Evolutionary conservation across 129 eudicot genomes (phyloP).

Genomic region (Apium graveolens): DNA sequence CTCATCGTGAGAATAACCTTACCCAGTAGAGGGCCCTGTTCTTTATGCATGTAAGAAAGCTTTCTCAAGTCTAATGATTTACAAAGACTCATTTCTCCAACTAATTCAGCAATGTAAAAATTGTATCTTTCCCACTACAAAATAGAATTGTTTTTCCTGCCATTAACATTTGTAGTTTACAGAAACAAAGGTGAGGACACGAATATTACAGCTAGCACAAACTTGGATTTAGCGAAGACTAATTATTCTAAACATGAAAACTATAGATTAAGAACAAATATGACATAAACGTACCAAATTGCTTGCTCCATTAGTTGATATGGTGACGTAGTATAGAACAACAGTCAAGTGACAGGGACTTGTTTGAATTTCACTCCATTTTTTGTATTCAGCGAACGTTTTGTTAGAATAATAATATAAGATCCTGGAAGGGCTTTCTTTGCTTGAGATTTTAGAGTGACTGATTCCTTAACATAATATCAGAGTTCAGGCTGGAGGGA

Average conservation of each 20-base stretch:
- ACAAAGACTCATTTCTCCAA: constrained; percentile 2
- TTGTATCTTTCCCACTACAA: constrained; percentile 2
- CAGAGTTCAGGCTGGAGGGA: too few relatives aligned
- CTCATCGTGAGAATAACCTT: constrained; percentile 38
- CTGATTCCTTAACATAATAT: too few relatives aligned
- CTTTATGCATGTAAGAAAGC: constrained; percentile 40
- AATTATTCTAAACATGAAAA: background rate
- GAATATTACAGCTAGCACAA: background rate
- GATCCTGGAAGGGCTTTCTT: too few relatives aligned
- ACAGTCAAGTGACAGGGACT: constrained; percentile 11
- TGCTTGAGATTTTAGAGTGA: too few relatives aligned
- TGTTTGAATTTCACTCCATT: background rate
- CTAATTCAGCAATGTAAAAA: background rate
- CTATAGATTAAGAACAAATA: too few relatives aligned
- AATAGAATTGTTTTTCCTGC: background rate
- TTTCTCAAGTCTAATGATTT: constrained; percentile 28
- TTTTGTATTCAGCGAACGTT: constrained; percentile 2
- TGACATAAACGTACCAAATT: constrained; percentile 1
- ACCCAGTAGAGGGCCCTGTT: constrained; percentile 49
- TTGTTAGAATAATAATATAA: too few relatives aligned
- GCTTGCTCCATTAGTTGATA: background rate
- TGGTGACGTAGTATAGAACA: background rate
- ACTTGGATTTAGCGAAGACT: too few relatives aligned
- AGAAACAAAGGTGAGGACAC: background rate
- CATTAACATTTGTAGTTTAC: background rate